These are phyloP conservation scores for Podila verticillata DNA, from an alignment of 192 early-diverging fungal genomes.

Conservation along the genomic window DNA sequence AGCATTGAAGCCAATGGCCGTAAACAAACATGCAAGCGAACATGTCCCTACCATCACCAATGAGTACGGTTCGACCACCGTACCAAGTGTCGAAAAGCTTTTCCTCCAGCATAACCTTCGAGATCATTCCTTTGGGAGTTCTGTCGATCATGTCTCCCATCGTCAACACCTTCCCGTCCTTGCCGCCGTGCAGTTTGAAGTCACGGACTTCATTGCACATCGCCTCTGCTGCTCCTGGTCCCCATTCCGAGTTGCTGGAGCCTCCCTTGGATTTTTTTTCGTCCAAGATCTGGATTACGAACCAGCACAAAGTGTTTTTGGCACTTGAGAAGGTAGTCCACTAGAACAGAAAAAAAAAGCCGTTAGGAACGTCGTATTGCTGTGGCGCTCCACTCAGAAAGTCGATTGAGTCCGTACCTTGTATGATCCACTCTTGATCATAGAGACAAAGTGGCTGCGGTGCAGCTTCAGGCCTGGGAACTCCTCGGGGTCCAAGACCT, in stretches of 20 bases:
- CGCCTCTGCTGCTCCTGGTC: not conserved
- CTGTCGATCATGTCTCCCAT: constrained; percentile 32
- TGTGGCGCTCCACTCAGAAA: not conserved
- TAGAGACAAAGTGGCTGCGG: not conserved
- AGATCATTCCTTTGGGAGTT: constrained; percentile 25
- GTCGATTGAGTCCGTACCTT: not conserved
- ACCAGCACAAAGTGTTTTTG: constrained; percentile 3
- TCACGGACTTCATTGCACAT: constrained; percentile 4
- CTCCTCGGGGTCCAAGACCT: constrained; percentile 1
- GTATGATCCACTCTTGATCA: not conserved
- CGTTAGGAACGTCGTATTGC: not conserved
- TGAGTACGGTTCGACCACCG: constrained; percentile 15
- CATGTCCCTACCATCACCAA: constrained; percentile 33
- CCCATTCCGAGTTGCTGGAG: constrained; percentile 12
- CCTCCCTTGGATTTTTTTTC: not conserved
- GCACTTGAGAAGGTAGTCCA: constrained; percentile 5
- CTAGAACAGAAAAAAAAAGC: constrained; percentile 1
- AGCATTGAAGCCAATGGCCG: not conserved
- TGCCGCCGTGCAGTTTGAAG: constrained; percentile 17
- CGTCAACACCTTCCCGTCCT: constrained; percentile 1
- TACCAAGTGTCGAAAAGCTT: constrained; percentile 43
- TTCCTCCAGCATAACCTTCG: constrained; percentile 34
- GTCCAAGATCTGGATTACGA: constrained; percentile 8
- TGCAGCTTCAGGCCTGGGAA: not conserved
- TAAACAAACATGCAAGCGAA: not conserved